phyloP scores from a whole-genome alignment of 441 rosid genomes.

The Aquilaria agallochum region DNA sequence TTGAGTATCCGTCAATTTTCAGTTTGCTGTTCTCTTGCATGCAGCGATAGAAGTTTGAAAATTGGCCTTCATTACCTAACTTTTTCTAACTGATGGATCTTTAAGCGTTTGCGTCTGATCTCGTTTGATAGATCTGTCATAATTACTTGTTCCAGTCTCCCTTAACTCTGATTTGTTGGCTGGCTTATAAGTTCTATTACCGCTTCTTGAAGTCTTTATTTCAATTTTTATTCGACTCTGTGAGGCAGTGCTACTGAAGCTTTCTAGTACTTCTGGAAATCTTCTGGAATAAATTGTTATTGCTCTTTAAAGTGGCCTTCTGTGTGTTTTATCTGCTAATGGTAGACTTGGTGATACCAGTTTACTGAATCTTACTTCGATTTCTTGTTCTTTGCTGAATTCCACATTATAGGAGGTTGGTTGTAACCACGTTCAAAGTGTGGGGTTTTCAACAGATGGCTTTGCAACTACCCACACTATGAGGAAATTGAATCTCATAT shows the following conservation, averaged over 20 bases:
- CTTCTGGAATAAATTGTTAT: neutral
- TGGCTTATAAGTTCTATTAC: no score
- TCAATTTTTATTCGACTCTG: no score
- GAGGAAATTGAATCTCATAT: slow-evolving; percentile 93
- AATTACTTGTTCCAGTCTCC: no score
- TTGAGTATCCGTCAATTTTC: slow-evolving; percentile 7
- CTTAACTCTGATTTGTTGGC: no score
- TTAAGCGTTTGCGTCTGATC: no score
- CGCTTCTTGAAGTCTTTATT: no score
- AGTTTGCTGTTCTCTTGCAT: neutral
- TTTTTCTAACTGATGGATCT: no score
- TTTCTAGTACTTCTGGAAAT: neutral
- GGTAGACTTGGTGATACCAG: neutral
- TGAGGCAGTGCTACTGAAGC: no score
- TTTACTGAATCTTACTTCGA: neutral
- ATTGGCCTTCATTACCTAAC: no score
- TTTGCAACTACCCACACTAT: slow-evolving; percentile 83
- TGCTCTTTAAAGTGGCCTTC: neutral
- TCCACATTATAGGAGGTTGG: slow-evolving; percentile 69
- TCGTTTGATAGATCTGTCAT: no score
- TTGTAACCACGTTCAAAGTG: slow-evolving; percentile 88
- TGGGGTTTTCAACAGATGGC: slow-evolving; percentile 95
- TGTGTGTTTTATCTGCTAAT: neutral
- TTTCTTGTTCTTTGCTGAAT: neutral
- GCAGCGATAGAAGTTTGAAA: neutral